phyloP scores from a whole-genome alignment of 2,329 filamentous ascomycete genomes.

The Ceratocystis albifundus region DNA sequence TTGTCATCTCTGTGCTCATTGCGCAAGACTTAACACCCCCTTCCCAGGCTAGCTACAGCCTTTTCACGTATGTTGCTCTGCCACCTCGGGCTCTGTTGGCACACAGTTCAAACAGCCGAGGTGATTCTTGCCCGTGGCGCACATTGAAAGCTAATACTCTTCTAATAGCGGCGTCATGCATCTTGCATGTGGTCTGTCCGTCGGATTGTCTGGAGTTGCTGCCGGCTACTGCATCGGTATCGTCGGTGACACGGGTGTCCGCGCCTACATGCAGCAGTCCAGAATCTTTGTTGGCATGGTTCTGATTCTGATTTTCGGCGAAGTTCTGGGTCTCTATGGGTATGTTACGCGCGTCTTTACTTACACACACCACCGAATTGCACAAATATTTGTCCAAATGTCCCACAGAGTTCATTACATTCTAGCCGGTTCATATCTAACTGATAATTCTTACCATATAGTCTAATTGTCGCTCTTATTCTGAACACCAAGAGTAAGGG shows the following conservation, averaged over 20 bases:
- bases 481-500: constrained; percentile 76
- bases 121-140: no score
- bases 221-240: constrained; percentile 95
- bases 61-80: constrained; percentile 57
- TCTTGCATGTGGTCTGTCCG: constrained; percentile 76
- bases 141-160: constrained; percentile 7
- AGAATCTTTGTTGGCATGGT: constrained; percentile 98
- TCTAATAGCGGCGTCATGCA: constrained; percentile 72
- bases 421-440: background rate
- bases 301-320: constrained; percentile 93
- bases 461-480: constrained; percentile 84
- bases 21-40: constrained; percentile 75
- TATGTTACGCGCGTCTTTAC: constrained; percentile 37
- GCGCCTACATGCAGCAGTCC: constrained; percentile 92
- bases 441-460: constrained; percentile 30
- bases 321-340: constrained; percentile 95
- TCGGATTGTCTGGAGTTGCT: constrained; percentile 83
- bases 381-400: no score
- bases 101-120: no score
- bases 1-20: constrained; percentile 94
- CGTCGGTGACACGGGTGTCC: constrained; percentile 86
- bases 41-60: constrained; percentile 54
- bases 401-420: background rate
- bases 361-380: background rate
- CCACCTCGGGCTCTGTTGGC: no score